Conservation (phyloP, 768 basidiomycete species). For the Gloeophyllum trabeum region DNA sequence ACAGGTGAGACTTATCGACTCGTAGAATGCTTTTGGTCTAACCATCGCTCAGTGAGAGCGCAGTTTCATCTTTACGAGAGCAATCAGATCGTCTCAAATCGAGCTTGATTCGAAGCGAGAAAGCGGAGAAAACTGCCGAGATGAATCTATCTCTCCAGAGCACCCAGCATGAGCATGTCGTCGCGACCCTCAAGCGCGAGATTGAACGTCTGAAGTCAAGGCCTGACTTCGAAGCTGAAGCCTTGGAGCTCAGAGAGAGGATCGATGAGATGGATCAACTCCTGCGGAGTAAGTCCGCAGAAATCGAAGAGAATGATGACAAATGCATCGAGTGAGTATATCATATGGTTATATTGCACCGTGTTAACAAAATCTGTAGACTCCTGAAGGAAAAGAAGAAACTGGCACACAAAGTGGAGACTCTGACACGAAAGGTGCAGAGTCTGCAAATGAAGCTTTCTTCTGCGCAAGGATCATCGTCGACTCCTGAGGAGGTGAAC, state of each 20-base stretch:
- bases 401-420: constrained; percentile 55
- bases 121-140: constrained; percentile 48
- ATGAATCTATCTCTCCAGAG: constrained; percentile 53
- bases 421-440: constrained; percentile 62
- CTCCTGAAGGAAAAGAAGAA: constrained; percentile 78
- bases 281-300: constrained; percentile 53
- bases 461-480: constrained; percentile 32
- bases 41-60: constrained; percentile 33
- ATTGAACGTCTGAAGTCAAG: constrained; percentile 37
- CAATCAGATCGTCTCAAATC: constrained; percentile 28
- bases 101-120: constrained; percentile 42
- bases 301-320: constrained; percentile 83
- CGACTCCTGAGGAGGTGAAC: constrained; percentile 9
- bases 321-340: constrained; percentile 62
- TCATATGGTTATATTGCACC: background rate
- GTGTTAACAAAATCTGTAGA: constrained; percentile 23
- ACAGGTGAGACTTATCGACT: constrained; percentile 31
- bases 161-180: constrained; percentile 57
- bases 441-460: constrained; percentile 58
- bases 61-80: constrained; percentile 25
- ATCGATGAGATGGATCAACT: constrained; percentile 71
- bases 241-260: constrained; percentile 55
- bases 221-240: constrained; percentile 40
- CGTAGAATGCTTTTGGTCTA: constrained; percentile 2
- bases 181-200: constrained; percentile 46